These are phyloP conservation scores for Wakefieldia striispora DNA, from an alignment of 768 basidiomycete genomes.

Conservation along the genomic window DNA sequence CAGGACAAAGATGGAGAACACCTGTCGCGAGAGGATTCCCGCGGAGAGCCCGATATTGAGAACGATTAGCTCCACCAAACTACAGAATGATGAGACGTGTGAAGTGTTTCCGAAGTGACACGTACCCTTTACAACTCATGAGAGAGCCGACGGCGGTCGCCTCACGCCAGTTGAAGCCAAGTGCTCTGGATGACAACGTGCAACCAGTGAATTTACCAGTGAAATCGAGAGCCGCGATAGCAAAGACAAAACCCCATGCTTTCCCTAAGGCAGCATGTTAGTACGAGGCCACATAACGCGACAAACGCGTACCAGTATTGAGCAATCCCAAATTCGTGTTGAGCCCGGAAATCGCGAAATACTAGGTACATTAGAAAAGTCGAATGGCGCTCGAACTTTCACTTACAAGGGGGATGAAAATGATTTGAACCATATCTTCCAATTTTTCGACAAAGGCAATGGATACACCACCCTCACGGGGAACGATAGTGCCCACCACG, in stretches of 20 bases:
- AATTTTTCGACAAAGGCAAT: slow-evolving; percentile 88
- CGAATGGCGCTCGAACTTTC: not conserved
- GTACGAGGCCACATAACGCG: not conserved
- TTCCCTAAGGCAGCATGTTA: slow-evolving; percentile 42
- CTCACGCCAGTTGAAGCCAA: slow-evolving; percentile 82
- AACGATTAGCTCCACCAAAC: slow-evolving; percentile 91
- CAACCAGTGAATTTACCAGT: slow-evolving; percentile 88
- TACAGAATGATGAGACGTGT: slow-evolving; percentile 25
- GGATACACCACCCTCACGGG: slow-evolving; percentile 82
- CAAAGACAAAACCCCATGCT: slow-evolving; percentile 86
- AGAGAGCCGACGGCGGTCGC: slow-evolving; percentile 81
- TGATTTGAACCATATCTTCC: slow-evolving; percentile 90
- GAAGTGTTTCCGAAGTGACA: slow-evolving; percentile 21
- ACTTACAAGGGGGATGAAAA: slow-evolving; percentile 83
- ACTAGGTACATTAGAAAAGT: slow-evolving; percentile 42
- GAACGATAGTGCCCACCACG: slow-evolving; percentile 76
- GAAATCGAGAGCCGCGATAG: slow-evolving; percentile 77
- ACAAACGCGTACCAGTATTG: slow-evolving; percentile 53
- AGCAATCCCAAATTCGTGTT: slow-evolving; percentile 86
- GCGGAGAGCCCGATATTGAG: slow-evolving; percentile 90
- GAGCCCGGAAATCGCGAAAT: slow-evolving; percentile 93
- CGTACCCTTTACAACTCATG: slow-evolving; percentile 94
- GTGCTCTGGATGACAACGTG: slow-evolving; percentile 58
- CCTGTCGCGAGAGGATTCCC: slow-evolving; percentile 68
- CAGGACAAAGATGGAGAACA: slow-evolving; percentile 96